Evolutionary conservation across 164 flowering plant species (phyloP), one percentile per base, ranked within the genome.

Genomic region (Liquidambar formosana): DNA sequence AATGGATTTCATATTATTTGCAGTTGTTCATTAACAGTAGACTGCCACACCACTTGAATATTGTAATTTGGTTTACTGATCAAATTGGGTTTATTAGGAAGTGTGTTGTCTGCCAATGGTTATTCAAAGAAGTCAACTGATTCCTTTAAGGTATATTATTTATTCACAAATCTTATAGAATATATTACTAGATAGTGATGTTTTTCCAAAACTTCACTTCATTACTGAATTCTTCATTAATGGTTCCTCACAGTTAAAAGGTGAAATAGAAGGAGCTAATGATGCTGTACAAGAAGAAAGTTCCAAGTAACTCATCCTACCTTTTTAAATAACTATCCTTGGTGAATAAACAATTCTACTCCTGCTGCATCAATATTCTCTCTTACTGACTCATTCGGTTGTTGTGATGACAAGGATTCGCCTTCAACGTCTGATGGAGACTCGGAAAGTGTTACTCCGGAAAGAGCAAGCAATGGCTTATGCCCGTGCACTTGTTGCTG

Each of bases 391-490:
- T 49, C 25, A 16, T 21, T 53, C 19, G 11, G 26, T 62, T 70
- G 52, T 71, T 57, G n/a, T 64, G 14, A 61, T 77, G 68, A n/a
- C 18, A 68, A 88, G 93, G 74, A 63, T 73, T 75, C 85, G 82
- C 23, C 84, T 88, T 66, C 85, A 82, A 43, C 81, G 85, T 62
- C 80, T 85, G 48, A 49, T 88, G 54, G 85, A 85, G 69, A 78
- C 78, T 71, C 85, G 90, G 45, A 86, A 76, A 67, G 81, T 78
- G 38, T 78, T 88, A 48, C 85, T 86, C 64, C 83, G 78, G 54
- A 86, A 77, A 73, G 90, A 87, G 70, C 90, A 88, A 70, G 86
- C 88, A 54, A 88, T 88, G 90, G 86, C 86, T 33, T 86, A 83
- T 78, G 89, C 89, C 16, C 83, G 87, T 57, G 83, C 89, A 64